These are phyloP conservation scores for Aspergillus sp. DNA, from an alignment of 2,329 filamentous ascomycete genomes.

Conservation along the genomic window DNA sequence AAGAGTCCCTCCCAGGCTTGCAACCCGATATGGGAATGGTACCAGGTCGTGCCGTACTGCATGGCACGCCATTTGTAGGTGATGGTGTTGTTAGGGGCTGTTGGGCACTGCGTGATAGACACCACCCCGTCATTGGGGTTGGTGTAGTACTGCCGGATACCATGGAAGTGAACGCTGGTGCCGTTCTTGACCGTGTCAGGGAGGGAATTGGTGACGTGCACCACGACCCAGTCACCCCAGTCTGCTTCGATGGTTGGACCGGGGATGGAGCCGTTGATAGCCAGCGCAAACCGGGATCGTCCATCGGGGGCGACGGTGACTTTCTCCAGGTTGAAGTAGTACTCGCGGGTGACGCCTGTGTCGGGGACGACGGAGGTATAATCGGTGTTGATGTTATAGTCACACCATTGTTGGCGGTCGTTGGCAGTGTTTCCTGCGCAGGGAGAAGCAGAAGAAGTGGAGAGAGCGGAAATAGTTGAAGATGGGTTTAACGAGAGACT, in stretches of 20 bases:
- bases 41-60: slow-evolving; percentile 33
- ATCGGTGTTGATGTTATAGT: slow-evolving; percentile 25
- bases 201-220: slow-evolving; percentile 53
- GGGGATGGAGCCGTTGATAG: slow-evolving; percentile 63
- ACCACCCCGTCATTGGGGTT: slow-evolving; percentile 27
- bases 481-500: too few relatives aligned
- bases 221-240: slow-evolving; percentile 55
- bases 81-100: slow-evolving; percentile 27
- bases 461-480: too few relatives aligned
- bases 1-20: slow-evolving; percentile 51
- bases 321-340: slow-evolving; percentile 12
- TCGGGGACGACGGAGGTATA: slow-evolving; percentile 19
- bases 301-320: slow-evolving; percentile 14
- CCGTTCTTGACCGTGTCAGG: slow-evolving; percentile 17
- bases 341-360: slow-evolving; percentile 11
- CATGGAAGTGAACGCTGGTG: slow-evolving; percentile 29
- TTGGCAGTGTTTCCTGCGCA: too few relatives aligned
- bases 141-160: slow-evolving; percentile 26
- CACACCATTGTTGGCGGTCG: too few relatives aligned
- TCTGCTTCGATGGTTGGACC: slow-evolving; percentile 63
- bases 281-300: slow-evolving; percentile 36
- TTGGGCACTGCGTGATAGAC: slow-evolving; percentile 36
- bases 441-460: too few relatives aligned
- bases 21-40: slow-evolving; percentile 31
- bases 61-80: slow-evolving; percentile 34